Conservation (phyloP, 306 rosid species). For the peach (Prunus persica) region DNA sequence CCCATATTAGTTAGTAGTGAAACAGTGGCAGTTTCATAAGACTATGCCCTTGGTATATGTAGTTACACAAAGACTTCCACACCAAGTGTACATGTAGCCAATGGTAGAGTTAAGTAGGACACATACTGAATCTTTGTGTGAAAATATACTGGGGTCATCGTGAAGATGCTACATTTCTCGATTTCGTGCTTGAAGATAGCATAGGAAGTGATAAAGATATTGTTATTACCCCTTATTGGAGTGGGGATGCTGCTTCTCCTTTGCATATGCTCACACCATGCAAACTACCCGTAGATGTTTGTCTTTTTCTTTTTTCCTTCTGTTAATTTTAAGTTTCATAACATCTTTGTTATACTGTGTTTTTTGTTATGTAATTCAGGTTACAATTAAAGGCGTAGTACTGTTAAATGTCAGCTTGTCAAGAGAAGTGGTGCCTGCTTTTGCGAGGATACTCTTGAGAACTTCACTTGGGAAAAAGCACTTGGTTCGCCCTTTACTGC, state of each 20-base stretch:
- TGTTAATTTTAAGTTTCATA: neutral
- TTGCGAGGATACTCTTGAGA: conserved; percentile 86
- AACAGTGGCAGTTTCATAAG: neutral
- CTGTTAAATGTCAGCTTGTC: conserved; percentile 76
- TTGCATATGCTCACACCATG: neutral
- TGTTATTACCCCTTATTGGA: neutral
- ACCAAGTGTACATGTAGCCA: neutral
- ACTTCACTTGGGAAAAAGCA: conserved; percentile 94
- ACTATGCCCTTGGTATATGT: neutral
- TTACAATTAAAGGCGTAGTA: conserved; percentile 66
- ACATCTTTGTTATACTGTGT: neutral
- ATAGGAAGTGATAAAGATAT: neutral
- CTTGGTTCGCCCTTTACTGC: conserved; percentile 79
- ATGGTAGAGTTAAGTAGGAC: neutral
- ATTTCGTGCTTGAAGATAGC: neutral
- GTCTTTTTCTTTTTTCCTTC: conserved; percentile 1
- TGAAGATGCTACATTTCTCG: neutral
- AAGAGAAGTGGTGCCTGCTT: conserved; percentile 88
- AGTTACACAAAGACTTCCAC: neutral
- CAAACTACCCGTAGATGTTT: neutral
- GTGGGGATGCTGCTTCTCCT: neutral
- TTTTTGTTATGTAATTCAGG: conserved; percentile 40
- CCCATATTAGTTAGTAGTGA: neutral
- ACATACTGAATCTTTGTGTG: neutral
- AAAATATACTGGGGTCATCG: neutral